phyloP scores from a whole-genome alignment of 164 flowering plant species.

The Chloranthus sessilifolius region DNA sequence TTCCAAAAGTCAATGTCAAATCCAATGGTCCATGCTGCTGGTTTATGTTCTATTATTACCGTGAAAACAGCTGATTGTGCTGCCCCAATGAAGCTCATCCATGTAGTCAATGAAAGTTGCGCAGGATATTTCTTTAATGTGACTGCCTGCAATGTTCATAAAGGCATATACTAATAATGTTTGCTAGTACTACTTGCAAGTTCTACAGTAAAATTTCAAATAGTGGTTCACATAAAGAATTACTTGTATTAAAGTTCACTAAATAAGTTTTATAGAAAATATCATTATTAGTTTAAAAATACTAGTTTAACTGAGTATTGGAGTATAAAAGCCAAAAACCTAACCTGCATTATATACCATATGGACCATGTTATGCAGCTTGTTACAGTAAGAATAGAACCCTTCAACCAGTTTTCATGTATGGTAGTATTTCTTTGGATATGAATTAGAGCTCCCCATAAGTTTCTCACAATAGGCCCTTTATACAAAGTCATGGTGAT shows the following conservation, averaged over 20 bases:
- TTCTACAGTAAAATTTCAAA: no score
- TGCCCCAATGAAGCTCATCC: constrained; percentile 79
- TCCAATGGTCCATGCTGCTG: constrained; percentile 59
- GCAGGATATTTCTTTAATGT: constrained; percentile 80
- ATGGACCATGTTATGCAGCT: constrained; percentile 83
- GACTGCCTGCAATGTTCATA: constrained; percentile 36
- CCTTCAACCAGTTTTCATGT: constrained; percentile 72
- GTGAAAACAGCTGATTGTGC: constrained; percentile 79
- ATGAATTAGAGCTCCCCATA: constrained; percentile 41
- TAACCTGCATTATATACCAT: constrained; percentile 91
- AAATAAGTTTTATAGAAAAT: no score
- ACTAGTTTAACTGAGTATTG: no score
- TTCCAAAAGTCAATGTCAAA: constrained; percentile 64
- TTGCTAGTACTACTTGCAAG: no score
- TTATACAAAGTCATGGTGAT: constrained; percentile 73
- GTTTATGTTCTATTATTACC: constrained; percentile 31
- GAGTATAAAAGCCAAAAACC: no score
- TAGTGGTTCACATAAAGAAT: no score
- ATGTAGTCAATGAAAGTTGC: constrained; percentile 67
- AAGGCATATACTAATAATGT: no score
- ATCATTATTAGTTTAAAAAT: no score
- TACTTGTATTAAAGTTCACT: no score
- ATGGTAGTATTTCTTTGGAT: constrained; percentile 27
- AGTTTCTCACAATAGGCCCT: constrained; percentile 42
- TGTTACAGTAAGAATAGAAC: constrained; percentile 55